A percentile compares a stretch with the other conserved stretches of the same genome.
Evolutionary conservation across 495 filamentous ascomycete genomes (phyloP).

Genomic region (Hyaloscypha bicolor): DNA sequence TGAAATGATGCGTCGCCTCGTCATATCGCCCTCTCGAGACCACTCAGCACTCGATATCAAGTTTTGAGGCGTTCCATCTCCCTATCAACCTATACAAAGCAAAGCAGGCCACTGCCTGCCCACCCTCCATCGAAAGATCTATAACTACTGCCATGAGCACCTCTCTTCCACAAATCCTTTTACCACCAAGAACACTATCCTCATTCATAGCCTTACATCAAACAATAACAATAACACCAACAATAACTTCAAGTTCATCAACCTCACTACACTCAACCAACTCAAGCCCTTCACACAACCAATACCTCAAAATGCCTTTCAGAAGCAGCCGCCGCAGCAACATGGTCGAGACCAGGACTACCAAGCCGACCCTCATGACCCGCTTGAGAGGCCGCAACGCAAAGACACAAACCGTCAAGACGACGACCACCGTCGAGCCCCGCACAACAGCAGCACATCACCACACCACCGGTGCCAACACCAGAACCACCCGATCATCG

Average conservation of each 20-base stretch:
- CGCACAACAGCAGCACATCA: conserved; percentile 8
- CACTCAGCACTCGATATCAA: conserved; percentile 6
- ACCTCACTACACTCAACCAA: neutral
- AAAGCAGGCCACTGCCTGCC: neutral
- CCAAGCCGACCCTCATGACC: conserved; percentile 34
- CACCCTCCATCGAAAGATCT: neutral
- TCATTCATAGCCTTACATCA: conserved; percentile 2
- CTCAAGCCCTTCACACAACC: conserved; percentile 6
- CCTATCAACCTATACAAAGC: neutral
- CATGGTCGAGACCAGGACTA: conserved; percentile 27
- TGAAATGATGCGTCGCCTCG: conserved; percentile 1
- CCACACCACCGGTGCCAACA: conserved; percentile 5
- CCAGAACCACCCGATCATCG: conserved; percentile 13
- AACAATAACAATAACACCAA: conserved; percentile 7
- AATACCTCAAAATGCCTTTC: conserved; percentile 25
- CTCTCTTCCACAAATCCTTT: conserved; percentile 6
- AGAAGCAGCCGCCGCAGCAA: conserved; percentile 19
- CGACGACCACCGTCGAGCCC: conserved; percentile 42
- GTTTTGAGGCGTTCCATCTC: conserved; percentile 3
- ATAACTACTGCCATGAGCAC: conserved; percentile 15
- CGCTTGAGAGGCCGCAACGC: conserved; percentile 34
- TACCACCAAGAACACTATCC: conserved; percentile 13
- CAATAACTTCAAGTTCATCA: neutral
- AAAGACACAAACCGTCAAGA: conserved; percentile 38
- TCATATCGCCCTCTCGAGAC: conserved; percentile 3